A percentile compares a stretch with the other conserved stretches of the same genome.
Evolutionary conservation across 2,329 filamentous ascomycete genomes (phyloP).

Genomic region (Xylaria hypoxylon): DNA sequence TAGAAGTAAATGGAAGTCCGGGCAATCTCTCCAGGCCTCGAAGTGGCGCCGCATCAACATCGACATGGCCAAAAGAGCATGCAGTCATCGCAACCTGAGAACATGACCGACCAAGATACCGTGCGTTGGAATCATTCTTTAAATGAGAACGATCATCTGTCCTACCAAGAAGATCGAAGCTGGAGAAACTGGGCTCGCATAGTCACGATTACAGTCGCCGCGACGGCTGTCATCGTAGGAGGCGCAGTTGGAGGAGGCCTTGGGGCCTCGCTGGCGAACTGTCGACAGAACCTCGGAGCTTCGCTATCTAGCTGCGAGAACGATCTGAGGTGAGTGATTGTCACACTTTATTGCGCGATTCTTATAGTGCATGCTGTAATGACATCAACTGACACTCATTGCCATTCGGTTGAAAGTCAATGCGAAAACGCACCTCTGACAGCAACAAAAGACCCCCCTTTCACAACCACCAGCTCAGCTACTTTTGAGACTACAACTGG

Average conservation of each 20-base stretch:
- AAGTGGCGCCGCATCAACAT: background rate
- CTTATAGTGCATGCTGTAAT: background rate
- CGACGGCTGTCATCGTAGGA: conserved; percentile 6
- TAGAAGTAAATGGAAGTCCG: background rate
- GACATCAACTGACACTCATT: background rate
- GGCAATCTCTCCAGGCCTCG: conserved; percentile 2
- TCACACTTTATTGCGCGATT: too few relatives aligned
- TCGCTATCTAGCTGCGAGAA: background rate
- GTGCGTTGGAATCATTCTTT: background rate
- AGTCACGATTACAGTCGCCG: background rate
- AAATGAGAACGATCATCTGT: background rate
- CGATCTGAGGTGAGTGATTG: background rate
- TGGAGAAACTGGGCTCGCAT: background rate
- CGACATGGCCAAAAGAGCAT: background rate
- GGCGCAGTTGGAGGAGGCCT: conserved; percentile 20
- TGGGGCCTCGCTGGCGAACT: conserved; percentile 11
- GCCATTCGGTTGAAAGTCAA: background rate
- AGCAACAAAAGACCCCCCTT: background rate
- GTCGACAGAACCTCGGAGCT: background rate
- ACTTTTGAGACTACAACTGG: background rate
- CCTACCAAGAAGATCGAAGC: background rate
- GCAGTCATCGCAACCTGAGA: background rate
- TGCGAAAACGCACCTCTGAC: background rate
- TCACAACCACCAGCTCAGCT: background rate
- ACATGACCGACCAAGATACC: background rate